Percentiles rank a stretch among this genome's conserved stretches.
Evolutionary conservation across 768 basidiomycete genomes (phyloP).

Genomic region (Psilocybe sp.): DNA sequence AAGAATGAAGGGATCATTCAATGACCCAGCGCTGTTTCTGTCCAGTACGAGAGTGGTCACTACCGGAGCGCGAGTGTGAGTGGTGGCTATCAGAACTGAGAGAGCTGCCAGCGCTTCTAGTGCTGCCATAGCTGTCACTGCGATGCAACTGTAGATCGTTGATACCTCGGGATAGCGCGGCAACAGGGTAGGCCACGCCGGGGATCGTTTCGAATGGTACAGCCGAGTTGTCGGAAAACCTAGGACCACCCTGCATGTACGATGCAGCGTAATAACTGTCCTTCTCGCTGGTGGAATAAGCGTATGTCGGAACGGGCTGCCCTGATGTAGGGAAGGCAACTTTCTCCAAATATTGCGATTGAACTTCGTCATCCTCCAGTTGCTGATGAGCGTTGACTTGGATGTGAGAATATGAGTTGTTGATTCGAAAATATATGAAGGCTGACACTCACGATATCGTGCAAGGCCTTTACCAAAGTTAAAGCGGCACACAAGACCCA

Average conservation of each 20-base stretch:
- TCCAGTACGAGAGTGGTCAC: constrained; percentile 27
- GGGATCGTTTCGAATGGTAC: constrained; percentile 36
- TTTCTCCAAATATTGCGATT: constrained; percentile 48
- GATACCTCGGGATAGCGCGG: constrained; percentile 33
- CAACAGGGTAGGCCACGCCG: constrained; percentile 28
- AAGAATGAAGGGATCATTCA: constrained; percentile 34
- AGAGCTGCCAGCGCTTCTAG: constrained; percentile 36
- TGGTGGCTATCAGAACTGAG: constrained; percentile 23
- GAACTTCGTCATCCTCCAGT: constrained; percentile 30
- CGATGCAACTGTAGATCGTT: constrained; percentile 29
- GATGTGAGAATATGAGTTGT: constrained; percentile 4
- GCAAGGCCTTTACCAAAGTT: constrained; percentile 79
- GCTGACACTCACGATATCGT: constrained; percentile 52
- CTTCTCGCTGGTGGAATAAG: constrained; percentile 36
- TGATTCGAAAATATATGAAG: neutral
- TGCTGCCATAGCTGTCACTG: constrained; percentile 34
- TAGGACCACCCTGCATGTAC: constrained; percentile 32
- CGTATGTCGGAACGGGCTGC: constrained; percentile 53
- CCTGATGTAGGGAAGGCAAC: constrained; percentile 59
- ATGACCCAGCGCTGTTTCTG: constrained; percentile 52
- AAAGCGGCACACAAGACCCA: constrained; percentile 65
- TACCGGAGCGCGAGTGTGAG: constrained; percentile 23
- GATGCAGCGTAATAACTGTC: constrained; percentile 22
- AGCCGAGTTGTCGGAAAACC: constrained; percentile 41
- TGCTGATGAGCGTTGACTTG: constrained; percentile 54